phyloP scores from a whole-genome alignment of 2,329 filamentous ascomycete genomes.

The Aspergillus ibericus region DNA sequence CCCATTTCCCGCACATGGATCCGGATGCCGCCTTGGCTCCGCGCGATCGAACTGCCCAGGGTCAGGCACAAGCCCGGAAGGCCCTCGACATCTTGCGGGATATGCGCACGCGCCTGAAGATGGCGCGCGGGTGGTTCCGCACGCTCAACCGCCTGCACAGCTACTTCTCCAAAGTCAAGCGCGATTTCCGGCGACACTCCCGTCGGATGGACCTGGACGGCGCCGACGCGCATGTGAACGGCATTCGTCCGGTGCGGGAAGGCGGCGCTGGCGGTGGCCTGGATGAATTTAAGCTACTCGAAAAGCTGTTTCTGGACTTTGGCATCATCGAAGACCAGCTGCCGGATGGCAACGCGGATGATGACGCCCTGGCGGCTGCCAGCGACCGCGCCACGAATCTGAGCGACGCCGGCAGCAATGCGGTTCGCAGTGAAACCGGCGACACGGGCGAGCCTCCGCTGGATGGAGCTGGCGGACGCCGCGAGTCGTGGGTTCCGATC shows the following conservation, averaged over 20 bases:
- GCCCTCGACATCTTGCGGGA: conserved; percentile 41
- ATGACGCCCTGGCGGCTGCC: conserved; percentile 29
- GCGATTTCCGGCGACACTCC: conserved; percentile 37
- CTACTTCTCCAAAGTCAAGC: conserved; percentile 43
- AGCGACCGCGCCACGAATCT: conserved; percentile 35
- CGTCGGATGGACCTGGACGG: conserved; percentile 34
- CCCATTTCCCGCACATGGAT: conserved; percentile 59
- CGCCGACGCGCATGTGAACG: conserved; percentile 30
- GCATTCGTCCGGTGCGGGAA: conserved; percentile 33
- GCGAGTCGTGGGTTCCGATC: conserved; percentile 45
- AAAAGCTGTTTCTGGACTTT: conserved; percentile 43
- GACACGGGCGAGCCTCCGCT: conserved; percentile 31
- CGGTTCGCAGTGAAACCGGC: conserved; percentile 42
- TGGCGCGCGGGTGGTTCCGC: conserved; percentile 47
- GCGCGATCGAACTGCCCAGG: conserved; percentile 30
- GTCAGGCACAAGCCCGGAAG: conserved; percentile 37
- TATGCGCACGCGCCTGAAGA: conserved; percentile 42
- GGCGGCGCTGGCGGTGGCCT: conserved; percentile 32
- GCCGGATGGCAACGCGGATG: conserved; percentile 32
- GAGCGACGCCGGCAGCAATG: conserved; percentile 43
- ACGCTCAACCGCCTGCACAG: conserved; percentile 44
- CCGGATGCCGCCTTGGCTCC: conserved; percentile 49
- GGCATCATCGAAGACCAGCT: conserved; percentile 43
- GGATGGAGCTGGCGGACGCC: conserved; percentile 35
- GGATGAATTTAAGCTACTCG: conserved; percentile 44